Evolutionary conservation across 208 protist genomes (phyloP).

Genomic region (Kentomonas sorsogonicus): DNA sequence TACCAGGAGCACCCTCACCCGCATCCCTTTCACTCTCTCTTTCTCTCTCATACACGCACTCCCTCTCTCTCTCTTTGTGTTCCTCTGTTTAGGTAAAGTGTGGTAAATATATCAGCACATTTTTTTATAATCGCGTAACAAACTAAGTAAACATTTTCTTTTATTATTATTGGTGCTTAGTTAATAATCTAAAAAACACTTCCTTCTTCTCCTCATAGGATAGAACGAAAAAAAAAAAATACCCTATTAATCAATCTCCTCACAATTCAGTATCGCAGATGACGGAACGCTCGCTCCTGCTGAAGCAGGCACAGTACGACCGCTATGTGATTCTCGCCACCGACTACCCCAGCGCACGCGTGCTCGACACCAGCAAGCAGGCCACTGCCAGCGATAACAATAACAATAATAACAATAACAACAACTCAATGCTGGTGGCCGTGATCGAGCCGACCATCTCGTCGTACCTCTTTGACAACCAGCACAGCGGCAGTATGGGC

Average conservation of each 20-base stretch:
- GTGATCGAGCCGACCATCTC: conserved; percentile 52
- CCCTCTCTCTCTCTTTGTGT: conserved; percentile 4
- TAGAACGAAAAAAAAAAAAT: conserved; percentile 16
- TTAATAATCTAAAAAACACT: background rate
- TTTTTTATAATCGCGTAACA: background rate
- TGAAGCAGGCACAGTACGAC: conserved; percentile 41
- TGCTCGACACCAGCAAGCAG: conserved; percentile 61
- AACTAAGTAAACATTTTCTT: no score
- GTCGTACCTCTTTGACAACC: no score
- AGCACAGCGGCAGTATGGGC: conserved; percentile 32
- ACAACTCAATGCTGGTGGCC: conserved; percentile 25
- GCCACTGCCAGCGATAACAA: background rate
- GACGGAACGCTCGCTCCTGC: conserved; percentile 67
- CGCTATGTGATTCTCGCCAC: conserved; percentile 69
- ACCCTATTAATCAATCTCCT: conserved; percentile 5
- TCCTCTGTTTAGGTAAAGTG: background rate
- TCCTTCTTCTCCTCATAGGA: background rate
- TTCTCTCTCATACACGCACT: background rate
- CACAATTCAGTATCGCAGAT: conserved; percentile 17
- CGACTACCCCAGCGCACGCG: conserved; percentile 69
- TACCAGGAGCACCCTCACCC: no score
- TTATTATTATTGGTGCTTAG: background rate
- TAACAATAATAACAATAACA: background rate
- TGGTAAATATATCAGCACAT: no score
- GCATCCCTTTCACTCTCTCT: conserved; percentile 3